Conservation (phyloP, 495 filamentous ascomycete genomes). For the Tuber umbilicatum region DNA sequence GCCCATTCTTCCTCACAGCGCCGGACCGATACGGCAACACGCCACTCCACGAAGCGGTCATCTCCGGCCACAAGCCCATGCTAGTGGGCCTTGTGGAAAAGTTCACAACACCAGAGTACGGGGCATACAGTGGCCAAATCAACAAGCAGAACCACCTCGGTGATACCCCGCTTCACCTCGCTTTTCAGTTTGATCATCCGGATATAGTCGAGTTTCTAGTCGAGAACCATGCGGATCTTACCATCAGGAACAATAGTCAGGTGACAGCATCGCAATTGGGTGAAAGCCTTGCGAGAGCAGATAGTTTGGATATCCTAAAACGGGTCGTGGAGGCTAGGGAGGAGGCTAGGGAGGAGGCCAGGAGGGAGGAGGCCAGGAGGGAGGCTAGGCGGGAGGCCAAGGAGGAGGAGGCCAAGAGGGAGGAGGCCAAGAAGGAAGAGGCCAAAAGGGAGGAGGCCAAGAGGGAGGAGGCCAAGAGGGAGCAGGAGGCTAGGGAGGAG, state of each 20-base stretch:
- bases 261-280: conserved; percentile 10
- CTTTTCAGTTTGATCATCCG: neutral
- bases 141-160: neutral
- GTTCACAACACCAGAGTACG: neutral
- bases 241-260: conserved; percentile 12
- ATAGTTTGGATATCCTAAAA: too few species aligned
- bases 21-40: neutral
- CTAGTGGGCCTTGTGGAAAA: neutral
- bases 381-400: too few species aligned
- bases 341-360: too few species aligned
- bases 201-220: neutral
- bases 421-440: too few species aligned
- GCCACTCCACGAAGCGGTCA: neutral
- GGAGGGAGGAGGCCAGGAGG: too few species aligned
- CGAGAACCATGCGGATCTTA: conserved; percentile 1
- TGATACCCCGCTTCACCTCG: neutral
- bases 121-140: neutral
- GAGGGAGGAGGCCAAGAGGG: too few species aligned
- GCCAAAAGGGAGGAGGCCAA: too few species aligned
- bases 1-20: neutral
- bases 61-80: neutral
- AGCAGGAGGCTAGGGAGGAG: too few species aligned
- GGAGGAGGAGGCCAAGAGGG: too few species aligned
- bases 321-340: too few species aligned
- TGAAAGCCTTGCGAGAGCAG: too few species aligned